Conservation (phyloP, 495 filamentous ascomycete genomes). For the Amorphotheca resinae region DNA sequence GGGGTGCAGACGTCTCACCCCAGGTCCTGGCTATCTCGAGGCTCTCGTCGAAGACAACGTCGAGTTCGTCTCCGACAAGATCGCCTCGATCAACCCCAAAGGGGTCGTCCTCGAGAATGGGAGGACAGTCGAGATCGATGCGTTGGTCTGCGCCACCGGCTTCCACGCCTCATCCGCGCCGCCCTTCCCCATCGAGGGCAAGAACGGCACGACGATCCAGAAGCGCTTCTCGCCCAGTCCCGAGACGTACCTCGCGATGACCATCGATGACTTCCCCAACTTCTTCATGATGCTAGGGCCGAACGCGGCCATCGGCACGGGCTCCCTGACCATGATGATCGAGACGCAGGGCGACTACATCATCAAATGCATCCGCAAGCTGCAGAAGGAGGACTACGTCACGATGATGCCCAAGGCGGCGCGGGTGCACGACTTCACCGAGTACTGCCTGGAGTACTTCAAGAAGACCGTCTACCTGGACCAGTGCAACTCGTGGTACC, state of each 20-base stretch:
- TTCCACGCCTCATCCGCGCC: constrained; percentile 46
- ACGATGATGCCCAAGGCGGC: constrained; percentile 37
- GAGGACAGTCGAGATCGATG: constrained; percentile 37
- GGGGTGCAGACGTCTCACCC: constrained; percentile 57
- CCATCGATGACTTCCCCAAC: constrained; percentile 54
- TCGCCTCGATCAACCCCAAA: constrained; percentile 42
- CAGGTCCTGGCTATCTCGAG: constrained; percentile 61
- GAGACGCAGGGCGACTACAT: constrained; percentile 46
- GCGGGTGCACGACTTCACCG: constrained; percentile 52
- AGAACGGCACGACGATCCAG: constrained; percentile 38
- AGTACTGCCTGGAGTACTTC: constrained; percentile 51
- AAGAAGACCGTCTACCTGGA: constrained; percentile 49
- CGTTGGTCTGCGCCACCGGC: constrained; percentile 57
- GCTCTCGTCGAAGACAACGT: constrained; percentile 52
- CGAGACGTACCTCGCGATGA: constrained; percentile 51
- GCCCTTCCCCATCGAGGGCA: constrained; percentile 43
- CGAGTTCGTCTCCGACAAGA: constrained; percentile 42
- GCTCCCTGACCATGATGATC: constrained; percentile 38
- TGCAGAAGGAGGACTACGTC: constrained; percentile 49
- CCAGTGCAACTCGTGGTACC: constrained; percentile 56
- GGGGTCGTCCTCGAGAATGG: constrained; percentile 45
- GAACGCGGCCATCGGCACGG: constrained; percentile 38
- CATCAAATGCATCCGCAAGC: constrained; percentile 51
- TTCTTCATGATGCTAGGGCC: constrained; percentile 47
- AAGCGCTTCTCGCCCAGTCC: constrained; percentile 44